phyloP scores from a whole-genome alignment of 257 asterid species.

The Solanum infundibuliforme region DNA sequence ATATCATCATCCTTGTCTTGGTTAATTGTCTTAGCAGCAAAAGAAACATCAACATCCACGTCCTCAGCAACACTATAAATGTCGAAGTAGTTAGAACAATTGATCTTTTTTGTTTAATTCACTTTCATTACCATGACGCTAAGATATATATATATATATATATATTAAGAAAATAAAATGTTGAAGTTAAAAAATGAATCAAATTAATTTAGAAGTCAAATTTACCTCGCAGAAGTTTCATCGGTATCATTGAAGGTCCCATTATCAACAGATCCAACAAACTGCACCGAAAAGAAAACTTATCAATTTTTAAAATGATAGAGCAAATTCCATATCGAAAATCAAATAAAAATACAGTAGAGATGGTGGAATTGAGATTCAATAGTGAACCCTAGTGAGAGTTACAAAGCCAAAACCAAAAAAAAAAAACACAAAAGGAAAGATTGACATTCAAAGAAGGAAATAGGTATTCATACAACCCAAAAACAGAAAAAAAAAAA shows the following conservation, averaged over 20 bases:
- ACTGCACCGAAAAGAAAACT: slow-evolving; percentile 24
- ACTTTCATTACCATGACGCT: too few relatives aligned
- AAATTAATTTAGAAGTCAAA: slow-evolving; percentile 2
- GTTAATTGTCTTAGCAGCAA: background rate
- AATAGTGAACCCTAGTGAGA: slow-evolving; percentile 37
- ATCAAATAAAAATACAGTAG: background rate
- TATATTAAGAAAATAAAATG: background rate
- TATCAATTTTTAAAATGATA: background rate
- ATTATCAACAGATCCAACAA: slow-evolving; percentile 12
- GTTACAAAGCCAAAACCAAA: slow-evolving; percentile 25
- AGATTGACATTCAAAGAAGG: background rate
- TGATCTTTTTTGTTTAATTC: background rate
- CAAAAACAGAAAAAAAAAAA: slow-evolving; percentile 17
- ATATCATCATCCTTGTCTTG: background rate
- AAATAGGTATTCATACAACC: background rate
- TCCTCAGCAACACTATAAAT: background rate
- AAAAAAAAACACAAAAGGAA: background rate
- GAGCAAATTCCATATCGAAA: background rate
- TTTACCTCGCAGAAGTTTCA: slow-evolving; percentile 34
- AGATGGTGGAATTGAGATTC: slow-evolving; percentile 18
- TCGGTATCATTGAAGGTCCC: slow-evolving; percentile 20
- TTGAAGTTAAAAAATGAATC: background rate
- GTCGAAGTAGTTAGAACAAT: background rate
- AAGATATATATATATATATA: too few relatives aligned
- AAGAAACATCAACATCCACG: background rate